Conservation (phyloP, 345 rosid genomes). For the Moricandia moricandioides region DNA sequence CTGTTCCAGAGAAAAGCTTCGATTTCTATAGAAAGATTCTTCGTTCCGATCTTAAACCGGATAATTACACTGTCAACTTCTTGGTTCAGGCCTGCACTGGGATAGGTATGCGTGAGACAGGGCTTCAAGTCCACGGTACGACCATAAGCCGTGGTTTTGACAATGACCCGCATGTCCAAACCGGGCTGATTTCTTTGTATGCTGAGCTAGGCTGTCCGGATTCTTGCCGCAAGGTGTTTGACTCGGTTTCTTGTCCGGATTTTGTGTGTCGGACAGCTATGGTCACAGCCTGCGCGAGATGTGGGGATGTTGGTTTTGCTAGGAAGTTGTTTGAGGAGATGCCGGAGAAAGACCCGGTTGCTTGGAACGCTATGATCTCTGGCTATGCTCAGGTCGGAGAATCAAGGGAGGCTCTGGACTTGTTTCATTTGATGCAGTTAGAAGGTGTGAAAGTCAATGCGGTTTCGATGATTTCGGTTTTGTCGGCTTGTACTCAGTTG, state of each 20-base stretch:
- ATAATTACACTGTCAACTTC: slow-evolving; percentile 63
- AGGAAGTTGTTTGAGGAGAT: slow-evolving; percentile 54
- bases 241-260: slow-evolving; percentile 44
- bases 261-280: slow-evolving; percentile 61
- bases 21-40: slow-evolving; percentile 41
- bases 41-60: slow-evolving; percentile 41
- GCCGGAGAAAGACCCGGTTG: slow-evolving; percentile 50
- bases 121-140: slow-evolving; percentile 43
- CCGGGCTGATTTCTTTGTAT: slow-evolving; percentile 55
- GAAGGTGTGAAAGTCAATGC: slow-evolving; percentile 54
- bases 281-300: slow-evolving; percentile 61
- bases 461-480: slow-evolving; percentile 54
- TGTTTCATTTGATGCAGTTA: slow-evolving; percentile 63
- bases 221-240: slow-evolving; percentile 46
- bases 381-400: slow-evolving; percentile 55
- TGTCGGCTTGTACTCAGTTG: slow-evolving; percentile 59
- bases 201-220: slow-evolving; percentile 48
- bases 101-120: slow-evolving; percentile 34
- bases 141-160: slow-evolving; percentile 54
- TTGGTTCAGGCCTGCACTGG: slow-evolving; percentile 49
- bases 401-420: slow-evolving; percentile 42
- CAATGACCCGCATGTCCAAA: slow-evolving; percentile 53
- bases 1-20: slow-evolving; percentile 45
- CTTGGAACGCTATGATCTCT: slow-evolving; percentile 66
- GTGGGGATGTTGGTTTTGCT: slow-evolving; percentile 49